Evolutionary conservation across 2,329 filamentous ascomycete genomes (phyloP).

Genomic region (Cladorrhinum sp.): DNA sequence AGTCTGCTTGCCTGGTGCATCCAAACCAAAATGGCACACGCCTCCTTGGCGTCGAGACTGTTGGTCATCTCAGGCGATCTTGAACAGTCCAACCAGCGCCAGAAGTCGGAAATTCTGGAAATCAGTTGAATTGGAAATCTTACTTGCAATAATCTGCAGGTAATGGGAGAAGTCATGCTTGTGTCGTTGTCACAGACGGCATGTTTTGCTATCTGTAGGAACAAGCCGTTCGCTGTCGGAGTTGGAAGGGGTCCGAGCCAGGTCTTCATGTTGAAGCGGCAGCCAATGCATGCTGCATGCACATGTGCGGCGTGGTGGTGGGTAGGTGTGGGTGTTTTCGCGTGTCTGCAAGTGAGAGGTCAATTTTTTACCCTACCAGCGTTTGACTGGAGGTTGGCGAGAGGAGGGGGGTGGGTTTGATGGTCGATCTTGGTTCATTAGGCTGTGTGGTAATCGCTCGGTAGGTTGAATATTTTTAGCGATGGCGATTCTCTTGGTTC

Average conservation of each 20-base stretch:
- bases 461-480: conserved; percentile 4
- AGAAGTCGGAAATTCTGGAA: background rate
- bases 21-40: conserved; percentile 1
- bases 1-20: background rate
- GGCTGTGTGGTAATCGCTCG: background rate
- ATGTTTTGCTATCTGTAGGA: background rate
- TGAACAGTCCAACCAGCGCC: background rate
- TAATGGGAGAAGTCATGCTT: background rate
- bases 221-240: background rate
- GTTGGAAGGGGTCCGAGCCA: background rate
- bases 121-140: background rate
- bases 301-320: conserved; percentile 22
- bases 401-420: background rate
- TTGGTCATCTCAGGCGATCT: background rate
- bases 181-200: background rate
- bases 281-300: conserved; percentile 36
- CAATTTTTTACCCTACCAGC: background rate
- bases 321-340: conserved; percentile 8
- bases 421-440: conserved; percentile 1
- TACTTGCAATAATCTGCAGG: background rate
- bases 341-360: conserved; percentile 15
- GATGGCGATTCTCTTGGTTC: background rate
- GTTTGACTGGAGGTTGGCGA: background rate
- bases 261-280: conserved; percentile 30
- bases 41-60: background rate